A percentile compares a stretch with the other conserved stretches of the same genome.
Evolutionary conservation across 2,329 filamentous ascomycete species (phyloP).

Genomic region (Diaporthe velutina): DNA sequence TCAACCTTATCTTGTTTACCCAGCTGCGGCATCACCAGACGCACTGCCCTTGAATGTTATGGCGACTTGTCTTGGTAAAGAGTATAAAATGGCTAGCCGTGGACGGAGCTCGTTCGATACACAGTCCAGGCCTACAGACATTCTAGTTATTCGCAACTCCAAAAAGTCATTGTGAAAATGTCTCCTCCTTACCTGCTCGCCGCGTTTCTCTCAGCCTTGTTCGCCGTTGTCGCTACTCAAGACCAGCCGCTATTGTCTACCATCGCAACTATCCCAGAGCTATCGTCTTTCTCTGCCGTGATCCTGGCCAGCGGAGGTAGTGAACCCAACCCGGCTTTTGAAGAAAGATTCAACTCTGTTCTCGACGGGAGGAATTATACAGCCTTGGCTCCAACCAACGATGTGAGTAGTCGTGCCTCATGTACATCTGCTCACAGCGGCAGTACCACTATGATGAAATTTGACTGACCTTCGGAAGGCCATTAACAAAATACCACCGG

Average conservation of each 20-base stretch:
- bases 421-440: neutral
- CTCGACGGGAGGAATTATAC: constrained; percentile 31
- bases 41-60: neutral
- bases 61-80: neutral
- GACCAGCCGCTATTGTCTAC: constrained; percentile 26
- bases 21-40: neutral
- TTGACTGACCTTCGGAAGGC: constrained; percentile 11
- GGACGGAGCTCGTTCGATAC: no score
- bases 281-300: constrained; percentile 27
- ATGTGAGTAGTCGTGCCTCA: constrained; percentile 11
- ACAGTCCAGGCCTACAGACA: neutral
- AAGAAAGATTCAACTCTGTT: constrained; percentile 33
- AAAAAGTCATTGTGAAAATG: neutral
- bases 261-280: constrained; percentile 28
- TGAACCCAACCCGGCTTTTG: constrained; percentile 25
- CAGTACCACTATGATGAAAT: neutral
- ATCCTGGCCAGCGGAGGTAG: constrained; percentile 17
- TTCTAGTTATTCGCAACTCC: neutral
- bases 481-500: constrained; percentile 22
- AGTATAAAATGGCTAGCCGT: constrained; percentile 12
- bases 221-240: neutral
- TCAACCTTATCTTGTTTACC: neutral
- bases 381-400: constrained; percentile 28
- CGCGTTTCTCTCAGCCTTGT: neutral
- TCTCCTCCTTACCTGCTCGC: neutral